Evolutionary conservation across 805 yeast species (phyloP).

Genomic region (Kluyveromyces dobzhanskii): DNA sequence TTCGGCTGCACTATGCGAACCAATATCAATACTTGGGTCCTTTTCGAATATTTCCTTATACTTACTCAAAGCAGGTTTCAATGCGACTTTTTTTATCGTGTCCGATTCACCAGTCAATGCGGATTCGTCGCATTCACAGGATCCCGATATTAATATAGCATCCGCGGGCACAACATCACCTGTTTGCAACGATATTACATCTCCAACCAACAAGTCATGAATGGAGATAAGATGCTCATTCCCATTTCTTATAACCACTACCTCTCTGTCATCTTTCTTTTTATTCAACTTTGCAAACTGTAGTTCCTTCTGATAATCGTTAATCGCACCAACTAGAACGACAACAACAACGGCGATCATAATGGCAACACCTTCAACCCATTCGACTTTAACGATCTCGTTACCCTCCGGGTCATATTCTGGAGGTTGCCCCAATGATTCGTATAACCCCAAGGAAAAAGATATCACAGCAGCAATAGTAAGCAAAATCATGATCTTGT

Average conservation of each 20-base stretch:
- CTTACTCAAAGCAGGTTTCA: conserved; percentile 31
- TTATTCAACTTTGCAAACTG: conserved; percentile 85
- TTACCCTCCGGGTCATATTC: conserved; percentile 73
- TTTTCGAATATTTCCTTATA: conserved; percentile 23
- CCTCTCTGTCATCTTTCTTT: conserved; percentile 75
- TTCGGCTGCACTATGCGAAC: conserved; percentile 41
- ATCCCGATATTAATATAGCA: conserved; percentile 63
- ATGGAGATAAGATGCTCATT: conserved; percentile 60
- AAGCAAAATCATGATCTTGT: conserved; percentile 78
- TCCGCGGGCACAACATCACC: conserved; percentile 95
- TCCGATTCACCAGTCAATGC: conserved; percentile 92
- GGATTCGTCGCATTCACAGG: conserved; percentile 83
- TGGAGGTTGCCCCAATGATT: conserved; percentile 78
- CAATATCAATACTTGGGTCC: conserved; percentile 29
- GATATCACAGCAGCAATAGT: conserved; percentile 84
- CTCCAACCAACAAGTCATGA: conserved; percentile 79
- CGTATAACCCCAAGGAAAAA: conserved; percentile 83
- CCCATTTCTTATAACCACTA: conserved; percentile 70
- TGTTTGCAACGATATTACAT: conserved; percentile 70
- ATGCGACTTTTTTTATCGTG: conserved; percentile 63
- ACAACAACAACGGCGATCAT: conserved; percentile 86
- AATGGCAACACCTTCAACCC: conserved; percentile 99
- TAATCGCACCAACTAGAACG: conserved; percentile 88
- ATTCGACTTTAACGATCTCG: conserved; percentile 75
- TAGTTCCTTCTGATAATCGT: conserved; percentile 92